Base-by-base conservation (phyloP, 2,329 filamentous ascomycete species). In the Colletotrichum simmondsii region DNA sequence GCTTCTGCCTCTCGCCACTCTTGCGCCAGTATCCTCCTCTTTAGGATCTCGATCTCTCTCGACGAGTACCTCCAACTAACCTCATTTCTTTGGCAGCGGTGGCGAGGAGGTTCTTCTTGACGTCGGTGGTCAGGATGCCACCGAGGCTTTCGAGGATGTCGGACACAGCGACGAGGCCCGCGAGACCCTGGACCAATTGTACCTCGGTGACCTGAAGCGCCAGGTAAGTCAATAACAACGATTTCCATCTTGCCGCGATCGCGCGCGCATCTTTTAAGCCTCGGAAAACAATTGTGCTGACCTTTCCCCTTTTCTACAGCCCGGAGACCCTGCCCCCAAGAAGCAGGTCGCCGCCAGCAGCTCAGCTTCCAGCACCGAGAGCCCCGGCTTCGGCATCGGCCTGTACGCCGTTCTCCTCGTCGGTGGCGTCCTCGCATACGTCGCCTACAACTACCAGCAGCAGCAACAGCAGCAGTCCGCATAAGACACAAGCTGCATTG, bases 101-200 rank as follows among this genome's bases (percentile, higher is more conserved):
- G 97, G 97, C 87, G 97, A 99, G 87, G 97, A 99, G 88, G 97
- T 99, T 78, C 88, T 99, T 75, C 93, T 99, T 78, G 97, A 99
- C 78, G 95, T 98, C 76, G 97, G 89, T 80, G 97, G 97, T 78
- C 95, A 98, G 87, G 97, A 99, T 85, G 93, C 94, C 80, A 98
- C 96, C 79, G 97, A 98, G 87, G 96, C 97, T 75, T 99, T 99
- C 83, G 97, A 99, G 88, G 97, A 99, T 85, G 97, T 99, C 80
- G 97, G 97, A 81, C 97, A 99, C 93, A 97, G 94, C 80, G 97
- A 99, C 85, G 97, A 99, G 89, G 97, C 97, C 77, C 93, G 97
- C 77, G 96, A 98, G 88, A 96, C 97, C 77, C 92, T 99, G 71
- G 92, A 93, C 37, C 90, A 91, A 80, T 87, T 97, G 76, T 85